Evolutionary conservation across 768 basidiomycete genomes (phyloP), one percentile per base, ranked within the genome.

Genomic region (Albatrellus ellisii): DNA sequence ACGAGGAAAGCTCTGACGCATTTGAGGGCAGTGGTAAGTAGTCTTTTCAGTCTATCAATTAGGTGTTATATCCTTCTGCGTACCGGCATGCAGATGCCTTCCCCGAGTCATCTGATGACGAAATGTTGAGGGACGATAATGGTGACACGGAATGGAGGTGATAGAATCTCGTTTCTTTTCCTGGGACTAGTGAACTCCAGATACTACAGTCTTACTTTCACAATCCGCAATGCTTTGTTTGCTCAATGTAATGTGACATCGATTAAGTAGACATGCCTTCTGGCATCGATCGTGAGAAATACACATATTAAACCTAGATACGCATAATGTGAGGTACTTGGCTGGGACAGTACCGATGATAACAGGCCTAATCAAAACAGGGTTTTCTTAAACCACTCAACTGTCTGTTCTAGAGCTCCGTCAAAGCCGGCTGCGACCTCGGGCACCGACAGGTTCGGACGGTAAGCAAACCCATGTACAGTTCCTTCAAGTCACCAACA

Each of bases 1-100:
- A 85, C 21, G 84, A 79, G 37, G 75, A 77, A 28, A 49, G 47
- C 39, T 45, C 46, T 2, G 61, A 66, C 20, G 60, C 62, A 8
- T 53, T 52, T 21, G 54, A 61, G 2, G 63, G 63, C 18, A 33
- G 34, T 18, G 50, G 45, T 51, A 25, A 24, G 45, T 33, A 14
- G 9, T 11, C 24, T 36, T 22, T 10, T 37, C 6, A 26, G 2
- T 36, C 11, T 41, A 18, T 6, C 32, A 9, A 9, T 17, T 21
- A n/a, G n/a, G n/a, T n/a, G n/a, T n/a, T n/a, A n/a, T n/a, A n/a
- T 31, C 22, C 21, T 26, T 26, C 26, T n/a, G 26, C 28, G 29
- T 21, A 31, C 5, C 21, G 18, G 2, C 11, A 12, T 4, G 14
- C n/a, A 41, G 40, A 41, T 22, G 17, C 22, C 8, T 41, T 32